phyloP scores from a whole-genome alignment of 192 early-diverging fungal species.

The Haplosporangium gracile region DNA sequence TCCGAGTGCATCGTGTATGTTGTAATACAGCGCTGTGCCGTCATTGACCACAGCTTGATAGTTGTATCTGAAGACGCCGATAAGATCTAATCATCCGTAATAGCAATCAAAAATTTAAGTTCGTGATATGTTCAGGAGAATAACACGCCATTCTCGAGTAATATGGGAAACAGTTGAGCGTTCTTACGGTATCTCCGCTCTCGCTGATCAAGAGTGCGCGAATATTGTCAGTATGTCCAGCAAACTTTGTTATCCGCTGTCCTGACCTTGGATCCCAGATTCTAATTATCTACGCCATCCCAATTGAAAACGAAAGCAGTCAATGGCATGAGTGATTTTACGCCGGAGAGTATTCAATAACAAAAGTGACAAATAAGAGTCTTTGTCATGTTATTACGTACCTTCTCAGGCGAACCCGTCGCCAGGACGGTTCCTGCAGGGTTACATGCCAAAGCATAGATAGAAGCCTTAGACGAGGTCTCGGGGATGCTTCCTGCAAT shows the following conservation, averaged over 20 bases:
- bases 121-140: background rate
- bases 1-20: constrained; percentile 91
- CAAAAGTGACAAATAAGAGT: background rate
- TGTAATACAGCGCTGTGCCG: constrained; percentile 86
- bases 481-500: constrained; percentile 60
- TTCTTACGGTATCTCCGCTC: constrained; percentile 84
- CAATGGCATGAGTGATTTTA: background rate
- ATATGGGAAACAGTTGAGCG: too few relatives aligned
- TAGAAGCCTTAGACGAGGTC: constrained; percentile 72
- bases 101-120: background rate
- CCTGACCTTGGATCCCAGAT: constrained; percentile 91
- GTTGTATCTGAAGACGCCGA: constrained; percentile 96
- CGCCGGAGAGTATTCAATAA: background rate
- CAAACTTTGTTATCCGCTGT: constrained; percentile 80
- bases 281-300: constrained; percentile 71
- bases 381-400: constrained; percentile 10
- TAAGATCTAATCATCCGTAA: constrained; percentile 70
- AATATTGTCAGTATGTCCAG: constrained; percentile 97
- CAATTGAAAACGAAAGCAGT: background rate
- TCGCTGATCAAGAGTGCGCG: constrained; percentile 88
- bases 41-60: constrained; percentile 97
- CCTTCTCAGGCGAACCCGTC: constrained; percentile 94
- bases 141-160: background rate
- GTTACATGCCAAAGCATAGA: constrained; percentile 92
- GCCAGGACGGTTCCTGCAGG: constrained; percentile 83